Conservation (phyloP, 768 basidiomycete genomes). For the Mycena galericulata region DNA sequence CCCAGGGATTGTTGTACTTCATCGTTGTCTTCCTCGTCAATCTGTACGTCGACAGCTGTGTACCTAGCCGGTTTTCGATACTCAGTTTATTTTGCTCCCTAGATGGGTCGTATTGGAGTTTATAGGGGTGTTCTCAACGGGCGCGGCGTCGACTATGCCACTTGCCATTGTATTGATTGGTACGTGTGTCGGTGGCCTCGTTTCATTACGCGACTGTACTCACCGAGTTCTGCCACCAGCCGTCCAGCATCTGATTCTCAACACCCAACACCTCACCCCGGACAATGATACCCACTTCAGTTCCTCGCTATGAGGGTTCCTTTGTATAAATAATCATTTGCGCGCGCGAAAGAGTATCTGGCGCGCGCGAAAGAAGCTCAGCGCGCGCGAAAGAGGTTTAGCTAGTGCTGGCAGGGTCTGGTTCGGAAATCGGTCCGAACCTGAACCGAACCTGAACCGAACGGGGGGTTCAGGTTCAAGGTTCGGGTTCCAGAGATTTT, state of each 20-base stretch:
- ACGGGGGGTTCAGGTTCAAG: no score
- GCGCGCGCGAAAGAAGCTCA: no score
- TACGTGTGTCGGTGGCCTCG: background rate
- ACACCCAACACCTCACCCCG: background rate
- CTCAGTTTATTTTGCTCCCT: no score
- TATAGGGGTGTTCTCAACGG: background rate
- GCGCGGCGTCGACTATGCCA: background rate
- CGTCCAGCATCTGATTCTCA: conserved; percentile 16
- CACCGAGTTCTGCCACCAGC: conserved; percentile 4
- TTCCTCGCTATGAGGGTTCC: background rate
- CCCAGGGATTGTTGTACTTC: conserved; percentile 11
- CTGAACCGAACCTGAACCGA: no score
- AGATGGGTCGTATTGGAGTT: background rate
- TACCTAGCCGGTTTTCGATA: background rate
- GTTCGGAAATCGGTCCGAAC: no score
- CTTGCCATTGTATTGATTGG: conserved; percentile 12
- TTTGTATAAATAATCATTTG: no score
- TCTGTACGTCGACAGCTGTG: conserved; percentile 15
- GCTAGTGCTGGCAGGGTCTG: no score
- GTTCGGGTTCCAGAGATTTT: no score
- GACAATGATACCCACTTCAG: background rate
- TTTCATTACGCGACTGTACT: background rate
- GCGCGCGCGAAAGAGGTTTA: no score
- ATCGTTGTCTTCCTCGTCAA: conserved; percentile 19
- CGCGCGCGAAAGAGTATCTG: no score